phyloP scores from a whole-genome alignment of 1,284 basidiomycete species.

The Blastosporella zonata region DNA sequence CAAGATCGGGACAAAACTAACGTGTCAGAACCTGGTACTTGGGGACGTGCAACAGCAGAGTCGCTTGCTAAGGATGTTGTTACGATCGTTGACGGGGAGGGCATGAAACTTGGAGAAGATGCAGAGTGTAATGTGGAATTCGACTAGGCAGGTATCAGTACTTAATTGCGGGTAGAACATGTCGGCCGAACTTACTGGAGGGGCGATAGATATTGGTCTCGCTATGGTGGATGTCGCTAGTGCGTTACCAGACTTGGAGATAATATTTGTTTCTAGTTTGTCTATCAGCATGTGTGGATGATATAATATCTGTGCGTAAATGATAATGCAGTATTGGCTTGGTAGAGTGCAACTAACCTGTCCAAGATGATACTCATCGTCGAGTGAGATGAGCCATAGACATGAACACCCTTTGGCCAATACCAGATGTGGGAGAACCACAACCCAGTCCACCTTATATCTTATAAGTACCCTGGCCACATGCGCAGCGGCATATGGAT shows the following conservation, averaged over 20 bases:
- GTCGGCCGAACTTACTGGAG: not conserved
- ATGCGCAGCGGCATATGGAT: slow-evolving; percentile 27
- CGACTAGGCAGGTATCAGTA: slow-evolving; percentile 6
- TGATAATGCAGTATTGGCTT: not conserved
- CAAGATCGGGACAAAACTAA: not conserved
- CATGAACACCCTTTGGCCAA: not conserved
- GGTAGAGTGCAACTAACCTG: slow-evolving; percentile 7
- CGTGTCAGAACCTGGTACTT: slow-evolving; percentile 9
- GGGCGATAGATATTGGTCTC: not conserved
- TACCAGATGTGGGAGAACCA: not conserved
- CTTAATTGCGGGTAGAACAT: not conserved
- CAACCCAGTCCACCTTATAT: not conserved
- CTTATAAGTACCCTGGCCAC: slow-evolving; percentile 20
- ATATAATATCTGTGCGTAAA: not conserved
- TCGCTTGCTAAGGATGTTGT: not conserved
- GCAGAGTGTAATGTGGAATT: not conserved
- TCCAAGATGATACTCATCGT: slow-evolving; percentile 8
- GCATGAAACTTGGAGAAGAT: not conserved
- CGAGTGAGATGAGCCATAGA: slow-evolving; percentile 1
- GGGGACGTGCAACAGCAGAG: not conserved
- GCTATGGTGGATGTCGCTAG: not conserved
- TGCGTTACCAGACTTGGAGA: not conserved
- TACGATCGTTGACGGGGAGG: not conserved
- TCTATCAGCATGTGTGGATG: slow-evolving; percentile 1
- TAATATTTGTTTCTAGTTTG: slow-evolving; percentile 3